Percentiles rank a stretch among this genome's conserved stretches.
Conservation (phyloP, 495 filamentous ascomycete genomes). For the Trichoderma orchidacearum region DNA sequence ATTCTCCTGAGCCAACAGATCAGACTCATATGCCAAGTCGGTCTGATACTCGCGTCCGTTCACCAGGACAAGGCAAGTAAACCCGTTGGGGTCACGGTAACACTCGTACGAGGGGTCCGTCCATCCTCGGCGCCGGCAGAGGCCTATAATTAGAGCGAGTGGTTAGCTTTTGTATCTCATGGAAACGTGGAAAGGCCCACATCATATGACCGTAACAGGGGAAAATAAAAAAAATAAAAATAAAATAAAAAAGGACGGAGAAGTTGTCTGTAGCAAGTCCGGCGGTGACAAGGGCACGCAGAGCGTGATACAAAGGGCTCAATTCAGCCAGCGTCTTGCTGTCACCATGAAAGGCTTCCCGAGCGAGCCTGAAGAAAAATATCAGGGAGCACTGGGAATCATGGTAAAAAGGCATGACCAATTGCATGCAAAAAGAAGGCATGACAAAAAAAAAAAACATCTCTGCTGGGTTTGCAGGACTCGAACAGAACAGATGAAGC, state of each 20-base stretch:
- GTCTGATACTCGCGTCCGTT: slow-evolving; percentile 96
- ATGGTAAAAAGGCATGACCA: neutral
- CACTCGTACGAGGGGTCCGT: slow-evolving; percentile 82
- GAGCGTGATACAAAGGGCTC: neutral
- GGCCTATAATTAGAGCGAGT: slow-evolving; percentile 46
- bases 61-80: slow-evolving; percentile 82
- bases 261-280: no score
- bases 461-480: neutral
- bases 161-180: slow-evolving; percentile 19
- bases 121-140: slow-evolving; percentile 94
- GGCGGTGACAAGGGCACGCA: no score
- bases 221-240: neutral
- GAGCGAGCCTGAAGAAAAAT: neutral
- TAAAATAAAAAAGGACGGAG: neutral
- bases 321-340: neutral
- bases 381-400: neutral
- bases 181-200: no score
- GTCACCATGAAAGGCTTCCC: neutral
- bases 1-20: slow-evolving; percentile 77
- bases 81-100: slow-evolving; percentile 58
- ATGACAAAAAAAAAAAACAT: neutral
- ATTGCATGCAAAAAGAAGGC: neutral
- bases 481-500: neutral
- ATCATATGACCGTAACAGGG: no score
- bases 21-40: slow-evolving; percentile 67